A percentile compares a stretch with the other conserved stretches of the same genome.
phyloP scores from a whole-genome alignment of 768 basidiomycete species.

The Pleurotus citrinopileatus region DNA sequence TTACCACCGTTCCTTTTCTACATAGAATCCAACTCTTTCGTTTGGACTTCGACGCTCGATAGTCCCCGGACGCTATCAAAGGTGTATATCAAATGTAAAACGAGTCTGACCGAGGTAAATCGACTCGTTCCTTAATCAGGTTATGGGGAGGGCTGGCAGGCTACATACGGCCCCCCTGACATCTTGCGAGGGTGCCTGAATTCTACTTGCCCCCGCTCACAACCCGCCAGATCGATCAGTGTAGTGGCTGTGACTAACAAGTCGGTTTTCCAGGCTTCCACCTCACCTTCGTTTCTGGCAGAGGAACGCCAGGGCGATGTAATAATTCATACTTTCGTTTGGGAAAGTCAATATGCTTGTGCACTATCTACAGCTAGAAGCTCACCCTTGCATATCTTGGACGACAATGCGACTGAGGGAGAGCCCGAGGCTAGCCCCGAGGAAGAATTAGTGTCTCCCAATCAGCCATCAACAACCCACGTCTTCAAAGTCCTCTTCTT shows the following conservation, averaged over 20 bases:
- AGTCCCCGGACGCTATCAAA: neutral
- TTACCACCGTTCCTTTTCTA: neutral
- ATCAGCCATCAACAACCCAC: neutral
- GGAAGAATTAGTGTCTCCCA: constrained; percentile 1
- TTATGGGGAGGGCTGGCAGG: too few species aligned
- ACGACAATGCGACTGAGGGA: neutral
- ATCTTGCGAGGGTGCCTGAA: neutral
- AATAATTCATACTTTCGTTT: neutral
- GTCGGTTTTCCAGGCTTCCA: neutral
- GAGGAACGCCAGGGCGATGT: constrained; percentile 3
- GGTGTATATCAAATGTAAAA: constrained; percentile 7
- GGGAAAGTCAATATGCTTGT: constrained; percentile 4
- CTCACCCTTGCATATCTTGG: neutral
- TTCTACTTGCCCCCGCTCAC: neutral
- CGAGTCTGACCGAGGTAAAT: constrained; percentile 4
- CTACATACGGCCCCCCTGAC: too few species aligned
- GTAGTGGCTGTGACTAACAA: neutral
- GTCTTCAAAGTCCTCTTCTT: constrained; percentile 2
- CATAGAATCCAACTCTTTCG: neutral
- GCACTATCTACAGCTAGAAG: neutral
- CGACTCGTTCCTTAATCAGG: neutral
- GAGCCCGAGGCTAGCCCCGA: neutral
- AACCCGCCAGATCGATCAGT: neutral
- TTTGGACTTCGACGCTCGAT: constrained; percentile 5
- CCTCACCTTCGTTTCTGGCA: neutral